Evolutionary conservation across 140 eudicot species (phyloP).

Genomic region (Flaveria floridana): DNA sequence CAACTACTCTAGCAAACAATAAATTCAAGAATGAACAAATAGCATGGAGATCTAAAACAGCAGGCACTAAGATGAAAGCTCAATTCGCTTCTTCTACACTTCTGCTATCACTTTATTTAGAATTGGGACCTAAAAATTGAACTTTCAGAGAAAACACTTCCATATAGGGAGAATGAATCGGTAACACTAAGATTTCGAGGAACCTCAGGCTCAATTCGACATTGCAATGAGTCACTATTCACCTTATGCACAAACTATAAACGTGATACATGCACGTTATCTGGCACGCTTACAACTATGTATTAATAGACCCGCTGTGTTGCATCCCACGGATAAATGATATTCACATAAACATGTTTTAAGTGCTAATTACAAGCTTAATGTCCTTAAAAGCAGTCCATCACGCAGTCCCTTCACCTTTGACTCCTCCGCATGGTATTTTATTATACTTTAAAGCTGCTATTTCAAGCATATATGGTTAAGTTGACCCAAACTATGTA

Average conservation of each 20-base stretch:
- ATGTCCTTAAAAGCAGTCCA: constrained; percentile 4
- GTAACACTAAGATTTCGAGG: not conserved
- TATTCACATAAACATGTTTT: not conserved
- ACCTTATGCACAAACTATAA: not conserved
- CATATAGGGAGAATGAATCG: not conserved
- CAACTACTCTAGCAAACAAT: not conserved
- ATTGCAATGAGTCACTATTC: constrained; percentile 5
- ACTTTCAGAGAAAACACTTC: not conserved
- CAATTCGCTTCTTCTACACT: not conserved
- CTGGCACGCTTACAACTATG: not conserved
- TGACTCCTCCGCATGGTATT: not conserved
- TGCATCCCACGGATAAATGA: not conserved
- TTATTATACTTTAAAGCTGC: not conserved
- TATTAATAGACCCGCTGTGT: not conserved
- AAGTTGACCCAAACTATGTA: not conserved
- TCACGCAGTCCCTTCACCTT: constrained; percentile 8
- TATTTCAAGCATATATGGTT: not conserved
- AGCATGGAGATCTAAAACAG: not conserved
- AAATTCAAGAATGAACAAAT: not conserved
- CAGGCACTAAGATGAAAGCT: not conserved
- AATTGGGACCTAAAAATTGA: not conserved
- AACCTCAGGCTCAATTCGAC: constrained; percentile 4
- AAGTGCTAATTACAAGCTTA: constrained; percentile 18
- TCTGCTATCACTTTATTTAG: not conserved
- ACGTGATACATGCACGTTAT: not conserved